Base-by-base conservation (phyloP, 169 alveolate genomes). In the Babesia microti region DNA sequence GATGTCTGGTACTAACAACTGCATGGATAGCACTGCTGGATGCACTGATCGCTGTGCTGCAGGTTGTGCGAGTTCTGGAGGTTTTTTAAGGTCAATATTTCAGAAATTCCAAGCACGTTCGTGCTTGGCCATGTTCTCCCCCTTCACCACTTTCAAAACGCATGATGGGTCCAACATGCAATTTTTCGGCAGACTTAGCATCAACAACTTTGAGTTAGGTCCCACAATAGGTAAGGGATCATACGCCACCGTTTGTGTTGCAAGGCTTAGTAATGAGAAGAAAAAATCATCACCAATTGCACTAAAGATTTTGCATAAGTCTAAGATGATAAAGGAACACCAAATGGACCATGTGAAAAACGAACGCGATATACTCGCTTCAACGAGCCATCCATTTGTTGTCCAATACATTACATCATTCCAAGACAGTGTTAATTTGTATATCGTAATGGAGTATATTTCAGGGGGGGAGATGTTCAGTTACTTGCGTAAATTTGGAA, bases 401-500 rank as follows among this genome's bases (percentile, higher is more conserved):
- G 88, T 84, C 6, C 53, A 58, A 36, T 52, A 61, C 22, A 53
- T 61, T 19, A 81, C 72, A 12, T 45, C 81, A 18, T 84, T 81
- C 36, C 82, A 84, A 56, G 87, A 83, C 37, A 42, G 54, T 1
- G 41, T 57, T 14, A 68, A 74, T 40, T 50, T 74, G 15, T 81
- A 81, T 36, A 59, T 84, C 43, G 68, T 84, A 22, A 66, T 79
- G 12, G 92, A 84, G 59, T 84, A 66, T 68, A 68, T 75, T 4
- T 66, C 74, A 19, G 85, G 88, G 23, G 89, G 92, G 0, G 90
- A 81, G 41, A 45, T 83, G 40, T 80, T 78, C 69, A 57, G 68
- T 24, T 59, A 63, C 37, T 29, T 81, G 21, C 59, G 59, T 23
- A 66, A 55, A 53, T 50, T 42, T 27, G 63, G 68, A 36, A 50